Conservation (phyloP, 2,329 filamentous ascomycete genomes). For the Beauveria scarabaeidicola region DNA sequence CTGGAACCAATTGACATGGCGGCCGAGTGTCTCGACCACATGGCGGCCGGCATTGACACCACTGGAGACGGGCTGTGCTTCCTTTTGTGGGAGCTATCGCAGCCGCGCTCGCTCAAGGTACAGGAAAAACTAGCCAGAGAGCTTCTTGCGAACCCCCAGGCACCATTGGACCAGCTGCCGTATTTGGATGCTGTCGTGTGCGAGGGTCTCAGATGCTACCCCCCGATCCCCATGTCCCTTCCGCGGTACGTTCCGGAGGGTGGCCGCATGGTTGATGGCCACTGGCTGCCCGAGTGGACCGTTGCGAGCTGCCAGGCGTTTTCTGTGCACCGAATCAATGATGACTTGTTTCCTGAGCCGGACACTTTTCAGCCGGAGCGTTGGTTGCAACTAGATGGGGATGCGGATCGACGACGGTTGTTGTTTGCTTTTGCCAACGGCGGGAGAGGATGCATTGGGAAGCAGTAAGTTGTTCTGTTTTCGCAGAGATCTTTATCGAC, state of each 20-base stretch:
- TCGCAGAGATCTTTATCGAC: too few species aligned
- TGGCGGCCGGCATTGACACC: slow-evolving; percentile 65
- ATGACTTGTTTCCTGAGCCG: slow-evolving; percentile 66
- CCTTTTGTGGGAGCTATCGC: slow-evolving; percentile 62
- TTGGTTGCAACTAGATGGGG: slow-evolving; percentile 69
- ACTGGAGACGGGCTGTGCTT: slow-evolving; percentile 63
- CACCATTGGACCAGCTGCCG: slow-evolving; percentile 39
- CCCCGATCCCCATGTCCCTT: slow-evolving; percentile 59
- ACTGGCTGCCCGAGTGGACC: slow-evolving; percentile 42
- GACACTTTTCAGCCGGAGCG: slow-evolving; percentile 72
- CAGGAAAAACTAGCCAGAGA: slow-evolving; percentile 48
- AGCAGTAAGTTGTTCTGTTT: slow-evolving; percentile 45
- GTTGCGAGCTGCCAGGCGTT: slow-evolving; percentile 55
- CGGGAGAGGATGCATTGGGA: slow-evolving; percentile 56
- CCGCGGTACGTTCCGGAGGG: slow-evolving; percentile 48
- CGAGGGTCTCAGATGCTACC: slow-evolving; percentile 54
- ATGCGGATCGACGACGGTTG: slow-evolving; percentile 56
- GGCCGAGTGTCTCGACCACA: slow-evolving; percentile 62
- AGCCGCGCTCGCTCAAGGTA: slow-evolving; percentile 41
- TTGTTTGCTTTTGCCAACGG: slow-evolving; percentile 61
- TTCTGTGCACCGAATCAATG: slow-evolving; percentile 50
- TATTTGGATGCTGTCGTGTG: slow-evolving; percentile 56
- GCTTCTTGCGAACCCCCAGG: slow-evolving; percentile 31
- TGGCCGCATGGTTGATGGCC: slow-evolving; percentile 47
- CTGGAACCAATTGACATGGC: slow-evolving; percentile 49